Percentiles rank a stretch among this genome's conserved stretches.
Conservation (phyloP, 2,329 filamentous ascomycete species). For the Trichothecium sympodiale region DNA sequence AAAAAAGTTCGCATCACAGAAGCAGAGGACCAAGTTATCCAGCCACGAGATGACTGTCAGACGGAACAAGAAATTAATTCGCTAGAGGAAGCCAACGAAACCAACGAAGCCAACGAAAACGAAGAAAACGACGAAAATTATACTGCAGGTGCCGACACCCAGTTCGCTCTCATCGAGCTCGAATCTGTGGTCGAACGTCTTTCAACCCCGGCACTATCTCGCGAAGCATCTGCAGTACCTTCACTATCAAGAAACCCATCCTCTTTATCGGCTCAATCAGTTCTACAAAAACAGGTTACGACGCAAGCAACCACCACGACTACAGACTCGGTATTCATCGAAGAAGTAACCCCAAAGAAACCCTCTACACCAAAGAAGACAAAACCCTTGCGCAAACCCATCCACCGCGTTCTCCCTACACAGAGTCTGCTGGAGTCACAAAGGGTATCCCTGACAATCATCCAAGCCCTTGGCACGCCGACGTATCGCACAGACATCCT, state of each 20-base stretch:
- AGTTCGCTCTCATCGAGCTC: conserved; percentile 21
- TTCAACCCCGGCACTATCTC: not conserved
- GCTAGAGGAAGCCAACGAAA: too few species aligned
- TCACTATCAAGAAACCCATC: conserved; percentile 3
- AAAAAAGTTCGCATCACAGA: not conserved
- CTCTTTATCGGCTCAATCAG: not conserved
- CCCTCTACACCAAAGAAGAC: conserved; percentile 3
- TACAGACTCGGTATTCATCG: too few species aligned
- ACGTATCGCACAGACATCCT: conserved; percentile 42
- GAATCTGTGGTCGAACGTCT: conserved; percentile 10
- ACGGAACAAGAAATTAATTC: too few species aligned
- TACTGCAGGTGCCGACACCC: conserved; percentile 20
- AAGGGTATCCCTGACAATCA: conserved; percentile 36
- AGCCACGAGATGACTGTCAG: too few species aligned
- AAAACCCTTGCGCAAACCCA: conserved; percentile 15
- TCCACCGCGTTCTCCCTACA: conserved; percentile 11
- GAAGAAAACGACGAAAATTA: conserved; percentile 10
- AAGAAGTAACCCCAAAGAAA: not conserved
- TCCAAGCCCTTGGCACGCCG: conserved; percentile 35
- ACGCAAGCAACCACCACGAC: conserved; percentile 3
- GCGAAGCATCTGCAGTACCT: not conserved
- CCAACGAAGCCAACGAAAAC: too few species aligned
- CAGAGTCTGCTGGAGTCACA: conserved; percentile 28
- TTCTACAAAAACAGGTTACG: conserved; percentile 1
- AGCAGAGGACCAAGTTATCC: not conserved